Base-by-base conservation (phyloP, 148 eudicot species). In the Beta vulgaris region DNA sequence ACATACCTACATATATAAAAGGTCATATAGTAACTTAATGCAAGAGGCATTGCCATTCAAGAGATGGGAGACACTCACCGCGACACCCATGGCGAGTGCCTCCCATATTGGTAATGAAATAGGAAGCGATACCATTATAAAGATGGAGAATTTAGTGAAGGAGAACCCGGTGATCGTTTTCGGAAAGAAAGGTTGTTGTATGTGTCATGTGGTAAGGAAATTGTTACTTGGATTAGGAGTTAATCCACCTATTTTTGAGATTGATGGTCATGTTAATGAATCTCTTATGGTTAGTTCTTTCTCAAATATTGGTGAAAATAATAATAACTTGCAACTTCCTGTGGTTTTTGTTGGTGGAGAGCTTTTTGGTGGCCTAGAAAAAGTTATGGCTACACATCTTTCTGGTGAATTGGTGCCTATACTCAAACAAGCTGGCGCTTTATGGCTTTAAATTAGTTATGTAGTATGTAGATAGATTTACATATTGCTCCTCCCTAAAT, bases 371-470 rank as follows among this genome's bases (percentile, higher is more conserved):
- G 96, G 93, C 42, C 73, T 93, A 2, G 96, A 93, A 25, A 88
- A 69, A 60, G 81, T 93, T 4, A 86, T 93, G 96, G 86, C 86
- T 6, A 74, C 88, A 36, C 98, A 93, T 86, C 91, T 93, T 42
- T 82, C 96, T 7, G 98, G 96, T 49, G 98, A 93, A 35, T 78
- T 93, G 81, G 86, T 91, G 54, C 98, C 98, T 0, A 76, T 87
- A 21, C 82, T 93, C 76, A 89, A 83, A 76, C 76, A 89, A 43
- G 98, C 93, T 62, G 82, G 93, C 6, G 96, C 96, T 44, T 75
- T 93, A 37, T 92, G 98, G 98, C 93, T 92, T 62, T 92, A 79
- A 83, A 2, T 32, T 21, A 8, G 6, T 37, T 32, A 16, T 39
- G 4, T 39, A 39, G 15, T 48, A 6, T 11, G n/a, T n/a, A n/a